phyloP scores from a whole-genome alignment of 116 monocot genomes.

The Cymodocea nodosa region DNA sequence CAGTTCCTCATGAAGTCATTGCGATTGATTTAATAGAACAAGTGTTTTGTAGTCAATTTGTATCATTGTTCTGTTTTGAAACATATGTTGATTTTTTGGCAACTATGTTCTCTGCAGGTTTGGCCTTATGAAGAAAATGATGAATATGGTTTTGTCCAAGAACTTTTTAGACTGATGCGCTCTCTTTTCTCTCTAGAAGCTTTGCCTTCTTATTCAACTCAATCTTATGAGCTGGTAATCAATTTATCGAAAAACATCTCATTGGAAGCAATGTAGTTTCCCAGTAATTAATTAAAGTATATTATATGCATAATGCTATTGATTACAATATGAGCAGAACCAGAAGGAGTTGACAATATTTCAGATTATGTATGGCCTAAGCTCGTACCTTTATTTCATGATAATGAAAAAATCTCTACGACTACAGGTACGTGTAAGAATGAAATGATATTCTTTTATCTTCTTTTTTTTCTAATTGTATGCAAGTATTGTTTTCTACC shows the following conservation, averaged over 20 bases:
- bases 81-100: background rate
- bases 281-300: background rate
- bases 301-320: background rate
- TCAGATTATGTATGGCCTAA: slow-evolving; percentile 50
- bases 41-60: background rate
- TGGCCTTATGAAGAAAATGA: slow-evolving; percentile 95
- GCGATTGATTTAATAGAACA: background rate
- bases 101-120: slow-evolving; percentile 26
- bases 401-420: slow-evolving; percentile 52
- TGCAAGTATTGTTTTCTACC: too few relatives aligned
- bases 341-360: slow-evolving; percentile 40
- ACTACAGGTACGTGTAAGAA: slow-evolving; percentile 28
- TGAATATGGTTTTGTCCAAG: slow-evolving; percentile 68
- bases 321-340: slow-evolving; percentile 17
- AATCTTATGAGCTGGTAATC: background rate
- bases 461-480: too few relatives aligned
- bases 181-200: slow-evolving; percentile 45
- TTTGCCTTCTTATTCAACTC: slow-evolving; percentile 12
- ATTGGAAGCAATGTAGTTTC: background rate
- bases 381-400: slow-evolving; percentile 66
- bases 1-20: background rate
- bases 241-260: background rate
- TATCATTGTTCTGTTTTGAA: background rate
- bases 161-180: slow-evolving; percentile 64
- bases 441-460: background rate